Base-by-base conservation (phyloP, 257 asterid species). In the Nicotiana benthamiana region DNA sequence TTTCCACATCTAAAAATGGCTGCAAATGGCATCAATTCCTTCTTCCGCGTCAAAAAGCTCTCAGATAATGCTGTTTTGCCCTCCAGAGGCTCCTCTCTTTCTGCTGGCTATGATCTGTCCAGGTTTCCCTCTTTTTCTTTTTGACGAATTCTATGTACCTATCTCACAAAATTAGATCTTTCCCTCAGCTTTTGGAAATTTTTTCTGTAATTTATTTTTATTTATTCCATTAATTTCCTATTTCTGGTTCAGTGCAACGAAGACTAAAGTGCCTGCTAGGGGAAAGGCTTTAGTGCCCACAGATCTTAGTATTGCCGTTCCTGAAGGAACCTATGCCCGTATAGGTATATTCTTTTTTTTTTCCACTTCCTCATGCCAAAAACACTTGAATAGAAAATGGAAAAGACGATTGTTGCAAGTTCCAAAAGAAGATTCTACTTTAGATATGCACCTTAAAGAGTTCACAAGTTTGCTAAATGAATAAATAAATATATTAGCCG, bases 261-360 rank as follows among this genome's bases (percentile, higher is more conserved):
- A 91, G 34, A 79, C 89, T 0, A 93, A 82, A 66, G 95, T 95
- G 13, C 97, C 97, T 0, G 93, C 90, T 6, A 87, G 97, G 57
- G 97, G 98, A 68, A 95, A 93, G 83, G 97, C 97, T 3, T 67
- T 95, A 82, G 60, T 95, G 15, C 93, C 98, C 26, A 93, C 97
- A 13, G 98, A 92, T 91, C 90, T 95, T 40, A 91, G 94, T 86
- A 84, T 95, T 5, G 97, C 98, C 30, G 86, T 95, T 34, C 93
- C 97, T 0, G 84, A 88, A 74, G 98, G 97, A 85, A 93, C 98
- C 56, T 95, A 95, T 34, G 99, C 97, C 54, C 95, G 99, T 0
- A 80, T 95, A 6, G 97, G 97, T 94, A 88, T 83, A 5, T 8
- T 17, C 8, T 9, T 24, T 1, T 46, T n/a, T 9, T 3, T 9